Percentiles rank a stretch among this genome's conserved stretches.
These are phyloP conservation scores for Cercophora sp. DNA, from an alignment of 495 filamentous ascomycete species.

Conservation along the genomic window DNA sequence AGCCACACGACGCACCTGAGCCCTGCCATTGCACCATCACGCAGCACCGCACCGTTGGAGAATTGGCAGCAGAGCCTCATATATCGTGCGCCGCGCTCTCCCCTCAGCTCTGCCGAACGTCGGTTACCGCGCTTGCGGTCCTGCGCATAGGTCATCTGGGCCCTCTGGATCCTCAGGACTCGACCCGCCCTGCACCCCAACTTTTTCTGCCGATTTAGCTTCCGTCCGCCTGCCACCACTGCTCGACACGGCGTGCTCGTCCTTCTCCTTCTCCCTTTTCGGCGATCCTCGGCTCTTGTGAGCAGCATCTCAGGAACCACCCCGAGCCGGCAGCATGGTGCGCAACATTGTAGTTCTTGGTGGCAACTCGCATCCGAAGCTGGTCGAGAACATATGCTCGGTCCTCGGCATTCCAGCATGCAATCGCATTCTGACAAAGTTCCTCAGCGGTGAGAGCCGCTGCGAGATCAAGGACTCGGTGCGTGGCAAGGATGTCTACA, in stretches of 20 bases:
- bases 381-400: slow-evolving; percentile 80
- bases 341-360: slow-evolving; percentile 94
- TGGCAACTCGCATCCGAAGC: slow-evolving; percentile 84
- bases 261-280: slow-evolving; percentile 11
- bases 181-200: slow-evolving; percentile 6
- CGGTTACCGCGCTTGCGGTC: slow-evolving; percentile 11
- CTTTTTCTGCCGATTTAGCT: slow-evolving; percentile 5
- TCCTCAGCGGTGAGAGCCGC: slow-evolving; percentile 88
- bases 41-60: slow-evolving; percentile 1
- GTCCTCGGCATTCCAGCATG: slow-evolving; percentile 80
- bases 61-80: slow-evolving; percentile 18
- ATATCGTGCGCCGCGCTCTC: slow-evolving; percentile 1
- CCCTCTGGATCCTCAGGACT: slow-evolving; percentile 3
- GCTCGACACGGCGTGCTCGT: background rate
- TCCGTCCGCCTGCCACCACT: slow-evolving; percentile 8
- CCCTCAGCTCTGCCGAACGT: background rate
- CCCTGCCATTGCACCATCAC: slow-evolving; percentile 12
- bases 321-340: slow-evolving; percentile 55
- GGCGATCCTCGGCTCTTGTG: background rate
- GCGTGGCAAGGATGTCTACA: slow-evolving; percentile 96
- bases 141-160: too few species aligned
- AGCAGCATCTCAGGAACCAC: slow-evolving; percentile 31
- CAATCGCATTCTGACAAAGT: slow-evolving; percentile 81
- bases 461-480: slow-evolving; percentile 95
- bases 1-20: background rate